phyloP scores from a whole-genome alignment of 371 early-diverging fungal species.

The Blakeslea trispora region DNA sequence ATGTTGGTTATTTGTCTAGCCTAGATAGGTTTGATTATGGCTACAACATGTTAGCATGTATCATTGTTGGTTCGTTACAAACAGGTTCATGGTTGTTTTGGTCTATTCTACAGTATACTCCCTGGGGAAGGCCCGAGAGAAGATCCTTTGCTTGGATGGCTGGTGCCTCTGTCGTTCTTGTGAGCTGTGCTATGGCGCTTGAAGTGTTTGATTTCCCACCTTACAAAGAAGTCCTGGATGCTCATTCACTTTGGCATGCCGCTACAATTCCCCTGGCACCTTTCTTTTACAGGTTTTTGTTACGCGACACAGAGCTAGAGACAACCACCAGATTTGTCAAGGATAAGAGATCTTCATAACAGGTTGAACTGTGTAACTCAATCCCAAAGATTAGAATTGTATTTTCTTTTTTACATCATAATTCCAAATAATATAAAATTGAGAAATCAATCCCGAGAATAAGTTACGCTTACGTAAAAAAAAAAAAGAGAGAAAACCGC shows the following conservation, averaged over 20 bases:
- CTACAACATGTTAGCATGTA: constrained; percentile 91
- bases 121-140: constrained; percentile 16
- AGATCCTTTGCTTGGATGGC: constrained; percentile 45
- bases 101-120: constrained; percentile 43
- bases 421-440: neutral
- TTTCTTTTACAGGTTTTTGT: constrained; percentile 80
- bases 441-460: no score
- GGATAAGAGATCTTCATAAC: constrained; percentile 16
- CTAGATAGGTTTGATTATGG: constrained; percentile 80
- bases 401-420: no score
- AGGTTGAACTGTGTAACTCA: neutral
- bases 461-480: no score
- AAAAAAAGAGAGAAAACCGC: no score
- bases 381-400: no score
- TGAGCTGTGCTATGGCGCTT: constrained; percentile 79
- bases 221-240: constrained; percentile 76
- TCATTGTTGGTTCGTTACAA: constrained; percentile 70
- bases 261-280: constrained; percentile 83
- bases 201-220: constrained; percentile 97
- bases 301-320: constrained; percentile 58
- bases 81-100: constrained; percentile 72
- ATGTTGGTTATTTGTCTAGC: constrained; percentile 71
- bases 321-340: constrained; percentile 5
- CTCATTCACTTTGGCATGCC: constrained; percentile 95
- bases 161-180: constrained; percentile 51